Base-by-base conservation (phyloP, 495 filamentous ascomycete species). In the Aspergillus leporis region DNA sequence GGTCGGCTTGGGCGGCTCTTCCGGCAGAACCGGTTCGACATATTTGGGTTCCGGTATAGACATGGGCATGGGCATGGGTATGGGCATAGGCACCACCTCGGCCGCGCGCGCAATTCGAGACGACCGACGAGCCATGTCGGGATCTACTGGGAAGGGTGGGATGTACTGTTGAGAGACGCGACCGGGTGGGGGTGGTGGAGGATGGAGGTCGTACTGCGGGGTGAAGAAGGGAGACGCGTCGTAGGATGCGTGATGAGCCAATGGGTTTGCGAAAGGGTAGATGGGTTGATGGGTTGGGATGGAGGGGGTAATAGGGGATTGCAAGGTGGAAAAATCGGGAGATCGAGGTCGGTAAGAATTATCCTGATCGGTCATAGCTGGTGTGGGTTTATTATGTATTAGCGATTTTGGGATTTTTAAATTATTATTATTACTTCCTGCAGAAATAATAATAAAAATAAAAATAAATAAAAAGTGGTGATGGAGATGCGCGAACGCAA, bases 241-340 rank as follows among this genome's bases (percentile, higher is more conserved):
- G 72, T 77, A 79, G 58, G 77, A 78, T 32, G 71, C 71, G 69
- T 72, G 76, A 47, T 76, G 74, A 40, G 67, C 62, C 36, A 74
- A 28, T 8, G 74, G 72, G 52, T 61, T 73, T 34, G 65, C 57
- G 48, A 70, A 70, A 43, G 65, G 61, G 63, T 70, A 69, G 61
- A 58, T 50, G 61, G 73, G 57, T 75, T 73, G 78, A 56, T 40
- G 36, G 36, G 10, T 40, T 16, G 61, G 62, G 68, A 64, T 48
- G 53, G 63, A 52, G 56, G 70, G 64, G 34, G 65, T 51, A 58
- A 69, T 59, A 21, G 79, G 76, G 71, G 72, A 66, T 55, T 70
- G 66, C 66, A 73, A 74, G 62, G 71, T 76, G 60, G 71, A 77
- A 75, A 82, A 80, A 59, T 78, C 75, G 59, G 75, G 75, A 19